phyloP scores from a whole-genome alignment of 192 early-diverging fungal species.

The Coemansia sp. region DNA sequence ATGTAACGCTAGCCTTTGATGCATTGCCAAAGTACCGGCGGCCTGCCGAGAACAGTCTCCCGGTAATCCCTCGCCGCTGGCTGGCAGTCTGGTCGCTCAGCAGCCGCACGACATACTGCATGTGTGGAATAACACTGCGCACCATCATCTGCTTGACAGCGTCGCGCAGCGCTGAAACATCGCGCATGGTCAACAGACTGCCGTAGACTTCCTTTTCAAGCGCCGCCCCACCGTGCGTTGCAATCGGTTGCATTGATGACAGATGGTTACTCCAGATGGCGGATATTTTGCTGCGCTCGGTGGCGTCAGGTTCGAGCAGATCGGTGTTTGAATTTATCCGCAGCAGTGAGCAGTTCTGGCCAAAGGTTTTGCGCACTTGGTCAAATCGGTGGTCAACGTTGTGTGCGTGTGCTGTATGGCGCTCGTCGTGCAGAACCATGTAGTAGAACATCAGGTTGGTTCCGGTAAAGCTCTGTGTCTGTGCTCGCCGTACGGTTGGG shows the following conservation, averaged over 20 bases:
- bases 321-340: conserved; percentile 42
- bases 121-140: conserved; percentile 78
- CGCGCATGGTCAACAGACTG: conserved; percentile 44
- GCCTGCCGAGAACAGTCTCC: conserved; percentile 80
- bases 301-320: conserved; percentile 11
- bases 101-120: conserved; percentile 82
- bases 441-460: conserved; percentile 76
- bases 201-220: conserved; percentile 12
- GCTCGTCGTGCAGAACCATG: conserved; percentile 81
- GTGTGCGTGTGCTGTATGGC: conserved; percentile 27
- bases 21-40: conserved; percentile 78
- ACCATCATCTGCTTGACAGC: conserved; percentile 62
- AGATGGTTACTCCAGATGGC: conserved; percentile 33
- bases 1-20: conserved; percentile 16
- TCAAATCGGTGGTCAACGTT: conserved; percentile 47
- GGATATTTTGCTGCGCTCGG: conserved; percentile 28
- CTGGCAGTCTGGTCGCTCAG: conserved; percentile 93
- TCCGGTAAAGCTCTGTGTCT: conserved; percentile 74
- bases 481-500: conserved; percentile 55
- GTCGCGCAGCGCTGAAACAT: conserved; percentile 44
- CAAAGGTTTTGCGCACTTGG: conserved; percentile 44
- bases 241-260: conserved; percentile 16
- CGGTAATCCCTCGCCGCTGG: conserved; percentile 82
- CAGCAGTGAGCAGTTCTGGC: conserved; percentile 42
- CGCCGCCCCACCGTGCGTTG: not conserved